Evolutionary conservation across 176 grass and related monocot species (phyloP).

Genomic region (Echinochloa phyllopogon): DNA sequence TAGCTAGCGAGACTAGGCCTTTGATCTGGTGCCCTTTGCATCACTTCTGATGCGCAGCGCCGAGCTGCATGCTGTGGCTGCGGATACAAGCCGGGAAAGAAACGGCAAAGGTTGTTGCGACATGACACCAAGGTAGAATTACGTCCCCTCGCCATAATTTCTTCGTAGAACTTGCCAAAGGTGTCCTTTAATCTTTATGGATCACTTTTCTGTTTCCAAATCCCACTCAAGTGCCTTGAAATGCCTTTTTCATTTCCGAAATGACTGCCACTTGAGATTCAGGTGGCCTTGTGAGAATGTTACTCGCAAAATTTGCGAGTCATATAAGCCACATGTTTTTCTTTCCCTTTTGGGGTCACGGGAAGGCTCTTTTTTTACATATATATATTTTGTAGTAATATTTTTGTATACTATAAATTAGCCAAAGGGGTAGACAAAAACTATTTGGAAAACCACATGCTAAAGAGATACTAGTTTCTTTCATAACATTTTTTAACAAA

Average conservation of each 20-base stretch:
- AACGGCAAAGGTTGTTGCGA: not conserved
- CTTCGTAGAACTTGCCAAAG: slow-evolving; percentile 1
- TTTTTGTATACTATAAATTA: too few species aligned
- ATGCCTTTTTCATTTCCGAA: not conserved
- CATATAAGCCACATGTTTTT: too few species aligned
- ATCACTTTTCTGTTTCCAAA: not conserved
- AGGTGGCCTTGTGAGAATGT: not conserved
- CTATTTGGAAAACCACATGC: not conserved
- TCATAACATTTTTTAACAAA: too few species aligned
- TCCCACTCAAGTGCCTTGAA: not conserved
- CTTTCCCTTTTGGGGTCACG: not conserved
- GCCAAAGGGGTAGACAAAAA: not conserved
- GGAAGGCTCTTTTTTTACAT: not conserved
- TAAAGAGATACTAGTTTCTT: not conserved
- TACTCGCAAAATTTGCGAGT: not conserved
- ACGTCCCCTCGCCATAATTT: slow-evolving; percentile 26
- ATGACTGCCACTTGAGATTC: slow-evolving; percentile 19
- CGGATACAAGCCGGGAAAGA: not conserved
- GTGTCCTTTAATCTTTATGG: not conserved
- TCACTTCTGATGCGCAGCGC: not conserved
- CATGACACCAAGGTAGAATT: slow-evolving; percentile 20
- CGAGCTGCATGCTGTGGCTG: not conserved
- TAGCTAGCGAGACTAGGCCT: not conserved
- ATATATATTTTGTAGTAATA: too few species aligned
- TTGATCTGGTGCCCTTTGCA: not conserved